Conservation (phyloP, 83 land plant species). For the Diphasiastrum complanatum region DNA sequence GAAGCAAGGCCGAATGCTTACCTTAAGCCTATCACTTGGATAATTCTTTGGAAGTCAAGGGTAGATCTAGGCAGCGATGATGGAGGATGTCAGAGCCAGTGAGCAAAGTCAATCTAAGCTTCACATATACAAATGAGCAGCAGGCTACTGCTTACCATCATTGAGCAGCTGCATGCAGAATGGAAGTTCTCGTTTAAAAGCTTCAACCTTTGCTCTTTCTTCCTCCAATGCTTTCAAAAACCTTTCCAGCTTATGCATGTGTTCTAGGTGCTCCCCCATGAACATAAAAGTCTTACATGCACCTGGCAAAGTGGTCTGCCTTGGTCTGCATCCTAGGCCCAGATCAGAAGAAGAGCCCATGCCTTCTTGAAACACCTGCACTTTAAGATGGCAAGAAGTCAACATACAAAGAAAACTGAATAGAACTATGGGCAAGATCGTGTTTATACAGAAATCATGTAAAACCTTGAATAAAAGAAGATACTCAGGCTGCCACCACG, state of each 20-base stretch:
- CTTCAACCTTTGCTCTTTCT: conserved; percentile 90
- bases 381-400: no score
- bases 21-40: no score
- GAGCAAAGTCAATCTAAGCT: background rate
- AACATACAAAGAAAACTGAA: no score
- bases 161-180: conserved; percentile 94
- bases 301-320: conserved; percentile 23
- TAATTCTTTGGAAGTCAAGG: no score
- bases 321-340: conserved; percentile 54
- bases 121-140: background rate
- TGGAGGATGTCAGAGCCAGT: no score
- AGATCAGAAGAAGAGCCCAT: conserved; percentile 67
- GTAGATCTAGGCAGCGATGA: no score
- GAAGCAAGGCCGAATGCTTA: no score
- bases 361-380: no score
- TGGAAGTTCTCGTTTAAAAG: conserved; percentile 93
- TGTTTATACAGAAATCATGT: no score
- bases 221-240: conserved; percentile 67
- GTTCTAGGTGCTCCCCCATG: conserved; percentile 35
- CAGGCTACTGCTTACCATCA: conserved; percentile 42
- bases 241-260: conserved; percentile 51
- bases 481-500: no score
- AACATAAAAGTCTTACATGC: conserved; percentile 34
- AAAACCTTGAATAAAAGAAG: no score
- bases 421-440: no score